Base-by-base conservation (phyloP, 2,329 filamentous ascomycete genomes). In the Diaporthe australafricana region DNA sequence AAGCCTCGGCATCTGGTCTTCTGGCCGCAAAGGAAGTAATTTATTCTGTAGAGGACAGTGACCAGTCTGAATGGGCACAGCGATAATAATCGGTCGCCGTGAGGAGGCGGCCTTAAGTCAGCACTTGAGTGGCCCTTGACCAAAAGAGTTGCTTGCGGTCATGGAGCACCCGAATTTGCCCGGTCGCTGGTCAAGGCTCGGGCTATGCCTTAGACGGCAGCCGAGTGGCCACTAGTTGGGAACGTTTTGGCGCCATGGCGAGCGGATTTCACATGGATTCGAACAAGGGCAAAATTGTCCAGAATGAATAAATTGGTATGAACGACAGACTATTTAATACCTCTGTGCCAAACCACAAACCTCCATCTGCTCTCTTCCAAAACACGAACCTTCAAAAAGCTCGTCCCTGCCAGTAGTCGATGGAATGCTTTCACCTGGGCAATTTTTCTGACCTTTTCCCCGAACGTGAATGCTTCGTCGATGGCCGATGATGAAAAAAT, bases 251-350 rank as follows among this genome's bases (percentile, higher is more conserved):
- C n/a, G n/a, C n/a, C n/a, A n/a, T 22, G 32, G 5, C 53, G 22
- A 56, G 53, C 53, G 53, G 32, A 12, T 56, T 38, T 12, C 35
- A 38, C 30, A 25, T 32, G 32, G 32, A 56, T 20, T 56, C 53
- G 5, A 56, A 32, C 53, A 56, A 30, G 38, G 4, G 20, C 53
- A 56, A 2, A 38, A 22, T 56, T 25, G 25, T 38, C 32, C 32
- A 56, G 32, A 56, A 56, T 22, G 6, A 35, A 38, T 56, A 56
- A 56, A 56, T 56, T 56, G 53, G 32, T 38, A 22, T 12, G 53
- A 56, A 38, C 20, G 53, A 56, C 53, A 56, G 32, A 56, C 53
- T n/a, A n/a, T n/a, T n/a, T n/a, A n/a, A n/a, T n/a, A n/a, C n/a
- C n/a, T n/a, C n/a, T n/a, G n/a, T n/a, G n/a, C n/a, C n/a, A n/a